phyloP scores from a whole-genome alignment of 2,329 filamentous ascomycete genomes.

The Plenodomus tracheiphilus region DNA sequence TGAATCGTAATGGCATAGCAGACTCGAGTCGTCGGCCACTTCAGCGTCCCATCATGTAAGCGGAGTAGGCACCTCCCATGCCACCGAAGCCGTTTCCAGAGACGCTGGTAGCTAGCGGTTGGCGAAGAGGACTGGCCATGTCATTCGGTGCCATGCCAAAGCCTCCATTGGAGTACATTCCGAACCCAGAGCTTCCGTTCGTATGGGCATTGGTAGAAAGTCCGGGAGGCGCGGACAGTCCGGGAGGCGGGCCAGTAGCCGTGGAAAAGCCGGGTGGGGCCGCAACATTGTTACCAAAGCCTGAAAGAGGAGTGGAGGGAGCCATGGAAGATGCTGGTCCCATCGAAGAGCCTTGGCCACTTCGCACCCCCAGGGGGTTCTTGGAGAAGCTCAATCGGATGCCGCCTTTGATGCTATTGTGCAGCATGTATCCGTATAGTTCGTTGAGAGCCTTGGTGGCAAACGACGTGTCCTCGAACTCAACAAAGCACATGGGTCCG shows the following conservation, averaged over 20 bases:
- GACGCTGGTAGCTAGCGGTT: slow-evolving; percentile 37
- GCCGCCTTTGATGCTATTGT: slow-evolving; percentile 91
- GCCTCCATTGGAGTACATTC: slow-evolving; percentile 43
- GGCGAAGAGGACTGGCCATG: slow-evolving; percentile 39
- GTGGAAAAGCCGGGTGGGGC: slow-evolving; percentile 63
- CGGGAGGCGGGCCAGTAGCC: slow-evolving; percentile 78
- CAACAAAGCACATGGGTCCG: slow-evolving; percentile 97
- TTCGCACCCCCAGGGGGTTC: slow-evolving; percentile 91
- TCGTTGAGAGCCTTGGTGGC: slow-evolving; percentile 90
- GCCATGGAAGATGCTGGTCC: slow-evolving; percentile 55
- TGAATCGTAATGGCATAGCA: slow-evolving; percentile 40
- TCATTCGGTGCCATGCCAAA: slow-evolving; percentile 42
- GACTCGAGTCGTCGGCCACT: slow-evolving; percentile 13
- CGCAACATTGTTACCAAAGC: slow-evolving; percentile 62
- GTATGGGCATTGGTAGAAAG: slow-evolving; percentile 50
- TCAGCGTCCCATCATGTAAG: slow-evolving; percentile 48
- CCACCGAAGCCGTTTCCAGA: slow-evolving; percentile 36
- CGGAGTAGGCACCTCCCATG: slow-evolving; percentile 38
- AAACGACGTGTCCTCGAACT: slow-evolving; percentile 91
- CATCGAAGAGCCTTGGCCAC: slow-evolving; percentile 65
- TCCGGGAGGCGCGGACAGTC: slow-evolving; percentile 75
- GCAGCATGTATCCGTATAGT: slow-evolving; percentile 81
- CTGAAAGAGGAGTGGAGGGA: slow-evolving; percentile 57
- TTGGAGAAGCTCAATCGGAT: slow-evolving; percentile 97
- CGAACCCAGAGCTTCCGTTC: slow-evolving; percentile 37